Percentiles rank a stretch among this genome's conserved stretches.
Conservation (phyloP, 768 basidiomycete genomes). For the Phanerochaete carnosa region DNA sequence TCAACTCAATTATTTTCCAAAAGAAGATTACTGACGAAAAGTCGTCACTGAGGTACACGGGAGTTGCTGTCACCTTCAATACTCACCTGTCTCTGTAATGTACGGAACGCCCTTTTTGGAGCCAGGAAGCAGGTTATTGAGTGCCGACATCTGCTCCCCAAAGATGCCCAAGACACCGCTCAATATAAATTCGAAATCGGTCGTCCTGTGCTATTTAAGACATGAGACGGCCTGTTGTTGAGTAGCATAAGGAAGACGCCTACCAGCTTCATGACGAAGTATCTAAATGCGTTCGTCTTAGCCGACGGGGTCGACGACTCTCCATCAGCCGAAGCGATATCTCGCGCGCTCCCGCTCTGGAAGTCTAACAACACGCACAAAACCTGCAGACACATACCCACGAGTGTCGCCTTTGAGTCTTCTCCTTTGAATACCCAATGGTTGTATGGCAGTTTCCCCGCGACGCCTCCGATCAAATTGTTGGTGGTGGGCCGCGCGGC, state of each 20-base stretch:
- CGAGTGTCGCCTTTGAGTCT: constrained; percentile 68
- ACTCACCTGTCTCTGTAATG: constrained; percentile 76
- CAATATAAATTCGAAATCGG: constrained; percentile 85
- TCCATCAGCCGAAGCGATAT: constrained; percentile 37
- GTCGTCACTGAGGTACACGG: not conserved
- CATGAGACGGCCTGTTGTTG: not conserved
- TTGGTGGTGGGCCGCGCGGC: constrained; percentile 45
- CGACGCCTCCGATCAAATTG: constrained; percentile 61
- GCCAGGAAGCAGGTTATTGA: constrained; percentile 78
- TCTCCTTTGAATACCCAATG: constrained; percentile 90
- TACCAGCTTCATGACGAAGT: constrained; percentile 88
- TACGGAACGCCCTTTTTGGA: constrained; percentile 82
- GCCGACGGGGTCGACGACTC: constrained; percentile 54
- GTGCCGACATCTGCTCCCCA: constrained; percentile 71
- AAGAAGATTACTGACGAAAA: constrained; percentile 62
- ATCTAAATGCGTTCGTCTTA: constrained; percentile 85
- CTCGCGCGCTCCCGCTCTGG: constrained; percentile 72
- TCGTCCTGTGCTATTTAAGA: constrained; percentile 68
- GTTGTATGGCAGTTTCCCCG: constrained; percentile 83
- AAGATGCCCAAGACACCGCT: constrained; percentile 66
- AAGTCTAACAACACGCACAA: constrained; percentile 77
- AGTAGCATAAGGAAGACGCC: constrained; percentile 21
- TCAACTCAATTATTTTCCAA: constrained; percentile 91
- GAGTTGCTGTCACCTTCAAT: not conserved
- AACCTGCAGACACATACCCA: constrained; percentile 73